Conservation (phyloP, 148 eudicot genomes). For the Rhododendron simsii region DNA sequence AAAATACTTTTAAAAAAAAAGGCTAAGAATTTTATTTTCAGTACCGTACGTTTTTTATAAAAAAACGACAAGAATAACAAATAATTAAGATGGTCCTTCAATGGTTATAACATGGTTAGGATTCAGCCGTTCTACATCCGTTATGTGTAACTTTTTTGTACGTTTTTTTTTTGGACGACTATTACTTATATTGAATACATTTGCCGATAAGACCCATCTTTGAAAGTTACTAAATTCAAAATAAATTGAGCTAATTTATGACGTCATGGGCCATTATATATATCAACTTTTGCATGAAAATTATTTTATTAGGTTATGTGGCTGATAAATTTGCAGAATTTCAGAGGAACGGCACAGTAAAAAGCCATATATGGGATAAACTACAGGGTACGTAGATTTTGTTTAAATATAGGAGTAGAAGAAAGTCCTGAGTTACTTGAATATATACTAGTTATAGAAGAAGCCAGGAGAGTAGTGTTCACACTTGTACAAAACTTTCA, state of each 20-base stretch:
- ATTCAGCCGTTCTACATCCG: neutral
- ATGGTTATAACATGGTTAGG: neutral
- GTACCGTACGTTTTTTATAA: neutral
- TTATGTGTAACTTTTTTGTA: neutral
- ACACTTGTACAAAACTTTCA: neutral
- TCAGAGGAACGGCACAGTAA: neutral
- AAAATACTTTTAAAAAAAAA: neutral
- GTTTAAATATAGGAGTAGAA: neutral
- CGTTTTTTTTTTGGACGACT: no score
- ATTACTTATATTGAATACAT: no score
- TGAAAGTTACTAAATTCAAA: neutral
- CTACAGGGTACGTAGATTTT: neutral
- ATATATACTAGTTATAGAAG: neutral
- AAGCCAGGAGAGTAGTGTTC: neutral
- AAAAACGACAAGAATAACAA: neutral
- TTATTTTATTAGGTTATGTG: neutral
- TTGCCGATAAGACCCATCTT: neutral
- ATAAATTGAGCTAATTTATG: neutral
- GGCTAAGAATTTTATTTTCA: neutral
- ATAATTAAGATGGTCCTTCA: neutral
- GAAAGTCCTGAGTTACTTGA: neutral
- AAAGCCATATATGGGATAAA: neutral
- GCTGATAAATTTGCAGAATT: neutral
- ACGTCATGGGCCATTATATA: neutral
- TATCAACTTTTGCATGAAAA: neutral